Conservation (phyloP, 1,139 yeast genomes). For the Eremothecium coryli region DNA sequence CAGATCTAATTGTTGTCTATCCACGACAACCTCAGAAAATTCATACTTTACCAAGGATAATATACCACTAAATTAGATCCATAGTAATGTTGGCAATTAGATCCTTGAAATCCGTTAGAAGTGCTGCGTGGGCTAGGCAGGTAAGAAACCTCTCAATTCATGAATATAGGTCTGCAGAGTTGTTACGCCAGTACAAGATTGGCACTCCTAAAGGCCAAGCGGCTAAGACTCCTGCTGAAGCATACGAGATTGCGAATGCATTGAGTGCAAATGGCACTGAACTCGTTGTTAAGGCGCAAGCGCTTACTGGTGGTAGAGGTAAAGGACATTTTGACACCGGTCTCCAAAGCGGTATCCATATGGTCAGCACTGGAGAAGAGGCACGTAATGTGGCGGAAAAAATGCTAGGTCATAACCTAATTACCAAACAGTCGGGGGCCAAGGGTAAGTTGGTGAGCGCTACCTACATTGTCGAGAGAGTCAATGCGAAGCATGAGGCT, state of each 20-base stretch:
- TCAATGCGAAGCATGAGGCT: constrained; percentile 88
- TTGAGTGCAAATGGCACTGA: constrained; percentile 50
- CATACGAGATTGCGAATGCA: constrained; percentile 66
- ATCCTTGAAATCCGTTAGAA: not conserved
- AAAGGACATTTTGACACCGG: constrained; percentile 97
- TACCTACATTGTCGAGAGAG: constrained; percentile 91
- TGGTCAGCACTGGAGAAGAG: constrained; percentile 78
- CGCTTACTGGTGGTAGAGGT: constrained; percentile 99
- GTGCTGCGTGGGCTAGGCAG: constrained; percentile 6
- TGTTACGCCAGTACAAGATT: constrained; percentile 71
- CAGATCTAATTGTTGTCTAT: too few relatives aligned
- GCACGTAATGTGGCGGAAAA: constrained; percentile 78
- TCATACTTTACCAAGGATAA: too few relatives aligned
- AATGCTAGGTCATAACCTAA: constrained; percentile 85
- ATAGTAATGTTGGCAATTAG: constrained; percentile 4
- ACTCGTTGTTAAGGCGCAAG: constrained; percentile 95
- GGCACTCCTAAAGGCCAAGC: constrained; percentile 90
- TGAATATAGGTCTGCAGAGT: constrained; percentile 91
- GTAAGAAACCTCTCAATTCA: constrained; percentile 77
- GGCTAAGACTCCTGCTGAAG: constrained; percentile 84
- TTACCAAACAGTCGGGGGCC: constrained; percentile 97
- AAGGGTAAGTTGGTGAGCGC: constrained; percentile 97
- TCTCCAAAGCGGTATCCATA: constrained; percentile 91
- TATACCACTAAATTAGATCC: too few relatives aligned
- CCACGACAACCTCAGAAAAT: too few relatives aligned